A percentile compares a stretch with the other conserved stretches of the same genome.
phyloP scores from a whole-genome alignment of 176 grass and related monocot genomes.

The Canna indica region DNA sequence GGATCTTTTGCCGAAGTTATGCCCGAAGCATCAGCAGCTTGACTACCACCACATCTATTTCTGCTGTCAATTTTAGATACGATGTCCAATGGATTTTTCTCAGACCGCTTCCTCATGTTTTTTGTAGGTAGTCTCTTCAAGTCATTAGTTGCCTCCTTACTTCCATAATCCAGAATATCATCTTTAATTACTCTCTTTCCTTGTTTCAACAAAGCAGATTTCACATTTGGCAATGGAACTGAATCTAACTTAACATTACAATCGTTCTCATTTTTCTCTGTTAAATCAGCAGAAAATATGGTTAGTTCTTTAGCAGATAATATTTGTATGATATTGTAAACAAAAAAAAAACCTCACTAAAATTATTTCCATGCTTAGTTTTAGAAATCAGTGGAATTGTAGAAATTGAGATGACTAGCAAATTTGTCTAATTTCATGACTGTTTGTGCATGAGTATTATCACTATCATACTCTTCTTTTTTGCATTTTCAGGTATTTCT shows the following conservation, averaged over 20 bases:
- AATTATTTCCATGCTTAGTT: background rate
- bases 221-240: slow-evolving; percentile 20
- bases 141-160: slow-evolving; percentile 32
- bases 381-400: background rate
- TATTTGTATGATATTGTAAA: background rate
- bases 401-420: background rate
- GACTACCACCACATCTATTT: slow-evolving; percentile 39
- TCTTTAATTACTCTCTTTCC: slow-evolving; percentile 1
- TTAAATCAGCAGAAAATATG: slow-evolving; percentile 15
- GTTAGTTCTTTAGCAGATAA: background rate
- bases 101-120: slow-evolving; percentile 39
- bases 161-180: background rate
- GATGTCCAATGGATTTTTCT: slow-evolving; percentile 20
- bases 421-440: too few species aligned
- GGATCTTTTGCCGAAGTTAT: slow-evolving; percentile 80
- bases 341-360: background rate
- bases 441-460: too few species aligned
- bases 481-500: background rate
- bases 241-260: slow-evolving; percentile 23
- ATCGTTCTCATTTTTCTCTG: slow-evolving; percentile 34
- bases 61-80: slow-evolving; percentile 35
- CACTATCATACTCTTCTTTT: too few species aligned
- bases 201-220: slow-evolving; percentile 21
- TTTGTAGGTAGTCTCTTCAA: slow-evolving; percentile 40
- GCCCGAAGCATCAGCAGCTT: slow-evolving; percentile 68